Evolutionary conservation across 2,329 filamentous ascomycete genomes (phyloP), one percentile per base, ranked within the genome.

Genomic region (Colletotrichum magnum): DNA sequence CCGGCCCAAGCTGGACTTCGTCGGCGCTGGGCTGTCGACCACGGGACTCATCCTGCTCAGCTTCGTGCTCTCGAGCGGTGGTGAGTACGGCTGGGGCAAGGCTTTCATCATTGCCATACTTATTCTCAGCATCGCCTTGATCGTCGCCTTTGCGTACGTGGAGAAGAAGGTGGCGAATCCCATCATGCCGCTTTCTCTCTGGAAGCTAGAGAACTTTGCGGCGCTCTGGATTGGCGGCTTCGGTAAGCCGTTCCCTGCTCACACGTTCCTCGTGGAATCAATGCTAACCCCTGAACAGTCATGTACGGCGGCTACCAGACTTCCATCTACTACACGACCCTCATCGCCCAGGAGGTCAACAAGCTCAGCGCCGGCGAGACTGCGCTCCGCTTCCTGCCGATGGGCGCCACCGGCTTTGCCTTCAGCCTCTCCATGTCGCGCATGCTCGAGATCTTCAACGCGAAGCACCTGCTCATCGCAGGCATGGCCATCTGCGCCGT

Each of bases 141-240:
- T 84, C 3, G 77, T 75, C 5, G 73, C 76, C 6, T 84, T 84
- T 52, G 76, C 77, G 1, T 75, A 78, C 39, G 75, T 82, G 9
- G 81, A 84, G 72, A 84, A 82, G 70, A 83, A 82, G 60, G 79
- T 83, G 21, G 68, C 75, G 15, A 83, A 84, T 58, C 82, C 82
- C 2, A 80, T 84, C 62, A 84, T 84, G 82, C 82, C 82, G 0
- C 72, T 84, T 1, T 81, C 79, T 0, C 69, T 84, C 7, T 84
- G 82, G 82, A 84, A 81, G 56, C 77, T 84, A 18, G 78, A 77
- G 28, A 84, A 84, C 68, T 84, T 84, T 63, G 82, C 81, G 6
- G 81, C 80, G 4, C 73, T 84, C 0, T 84, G 82, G 82, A 75
- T 84, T 26, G 77, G 81, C 15, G 82, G 82, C 1, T 84, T 84